Evolutionary conservation across 106 monocot genomes (phyloP).

Genomic region (Narthecium ossifragum): DNA sequence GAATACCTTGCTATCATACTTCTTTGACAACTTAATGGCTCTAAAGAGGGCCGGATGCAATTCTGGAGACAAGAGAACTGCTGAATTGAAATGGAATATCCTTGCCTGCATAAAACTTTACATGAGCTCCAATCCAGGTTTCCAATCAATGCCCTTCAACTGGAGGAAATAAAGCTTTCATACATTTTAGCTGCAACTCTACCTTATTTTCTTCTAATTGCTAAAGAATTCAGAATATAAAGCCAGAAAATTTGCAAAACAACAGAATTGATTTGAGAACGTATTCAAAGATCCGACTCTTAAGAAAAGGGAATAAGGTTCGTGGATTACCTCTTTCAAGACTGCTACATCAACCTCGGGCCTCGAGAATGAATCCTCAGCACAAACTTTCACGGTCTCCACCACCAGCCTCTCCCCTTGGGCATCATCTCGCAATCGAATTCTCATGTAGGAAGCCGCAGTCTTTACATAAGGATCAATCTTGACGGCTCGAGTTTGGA

Average conservation of each 20-base stretch:
- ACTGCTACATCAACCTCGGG: constrained; percentile 59
- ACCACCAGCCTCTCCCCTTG: constrained; percentile 43
- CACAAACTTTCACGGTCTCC: constrained; percentile 47
- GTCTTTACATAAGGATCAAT: constrained; percentile 44
- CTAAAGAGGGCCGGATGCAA: constrained; percentile 59
- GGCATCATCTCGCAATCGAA: constrained; percentile 35
- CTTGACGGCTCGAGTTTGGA: constrained; percentile 79
- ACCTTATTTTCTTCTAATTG: too few species aligned
- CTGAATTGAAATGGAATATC: constrained; percentile 84
- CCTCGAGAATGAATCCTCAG: constrained; percentile 60
- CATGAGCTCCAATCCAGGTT: too few species aligned
- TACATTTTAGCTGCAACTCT: too few species aligned
- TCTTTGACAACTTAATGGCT: constrained; percentile 57
- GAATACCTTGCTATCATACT: constrained; percentile 36
- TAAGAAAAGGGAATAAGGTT: background rate
- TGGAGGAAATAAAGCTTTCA: too few species aligned
- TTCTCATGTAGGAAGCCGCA: constrained; percentile 48
- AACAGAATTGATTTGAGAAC: too few species aligned
- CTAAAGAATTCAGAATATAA: too few species aligned
- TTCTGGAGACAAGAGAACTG: constrained; percentile 43
- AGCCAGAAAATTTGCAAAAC: too few species aligned
- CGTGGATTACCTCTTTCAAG: constrained; percentile 72
- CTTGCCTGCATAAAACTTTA: constrained; percentile 53
- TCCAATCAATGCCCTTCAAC: too few species aligned
- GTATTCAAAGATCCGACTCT: background rate